Conservation (phyloP, 2,329 filamentous ascomycete genomes). For the Lecanicillium sp. region DNA sequence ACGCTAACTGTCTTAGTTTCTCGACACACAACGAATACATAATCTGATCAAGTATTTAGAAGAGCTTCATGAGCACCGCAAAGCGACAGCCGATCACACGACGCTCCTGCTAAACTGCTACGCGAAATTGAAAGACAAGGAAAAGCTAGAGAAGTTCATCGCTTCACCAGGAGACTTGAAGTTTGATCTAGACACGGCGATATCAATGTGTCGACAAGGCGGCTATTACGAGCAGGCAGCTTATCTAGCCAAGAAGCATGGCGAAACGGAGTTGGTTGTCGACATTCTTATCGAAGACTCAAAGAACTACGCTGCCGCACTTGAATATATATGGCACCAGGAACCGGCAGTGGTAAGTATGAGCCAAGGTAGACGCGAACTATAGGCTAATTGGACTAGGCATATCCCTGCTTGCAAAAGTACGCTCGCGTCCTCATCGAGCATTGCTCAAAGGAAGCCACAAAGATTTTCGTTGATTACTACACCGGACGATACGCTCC, state of each 20-base stretch:
- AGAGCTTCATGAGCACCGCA: conserved; percentile 88
- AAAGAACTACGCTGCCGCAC: conserved; percentile 78
- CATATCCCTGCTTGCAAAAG: conserved; percentile 87
- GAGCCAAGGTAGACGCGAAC: background rate
- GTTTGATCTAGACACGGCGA: conserved; percentile 95
- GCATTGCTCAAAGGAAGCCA: conserved; percentile 75
- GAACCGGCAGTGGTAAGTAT: conserved; percentile 64
- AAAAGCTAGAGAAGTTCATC: conserved; percentile 94
- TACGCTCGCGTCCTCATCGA: conserved; percentile 88
- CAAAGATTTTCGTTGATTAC: conserved; percentile 86
- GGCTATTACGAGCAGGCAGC: conserved; percentile 96
- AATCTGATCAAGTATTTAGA: conserved; percentile 97
- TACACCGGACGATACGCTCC: conserved; percentile 81
- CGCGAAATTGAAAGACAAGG: conserved; percentile 93
- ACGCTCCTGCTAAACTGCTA: conserved; percentile 95
- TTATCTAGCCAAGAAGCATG: conserved; percentile 88
- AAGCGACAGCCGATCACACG: conserved; percentile 90
- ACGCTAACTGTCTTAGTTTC: conserved; percentile 51
- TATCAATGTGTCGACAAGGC: conserved; percentile 93
- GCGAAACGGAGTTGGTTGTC: conserved; percentile 87
- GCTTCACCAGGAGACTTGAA: conserved; percentile 90
- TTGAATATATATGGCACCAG: conserved; percentile 85
- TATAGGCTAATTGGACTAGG: conserved; percentile 33
- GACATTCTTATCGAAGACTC: conserved; percentile 95
- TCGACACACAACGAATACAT: conserved; percentile 95